Base-by-base conservation (phyloP, 2,329 filamentous ascomycete species). In the Beauveria rudraprayagi region DNA sequence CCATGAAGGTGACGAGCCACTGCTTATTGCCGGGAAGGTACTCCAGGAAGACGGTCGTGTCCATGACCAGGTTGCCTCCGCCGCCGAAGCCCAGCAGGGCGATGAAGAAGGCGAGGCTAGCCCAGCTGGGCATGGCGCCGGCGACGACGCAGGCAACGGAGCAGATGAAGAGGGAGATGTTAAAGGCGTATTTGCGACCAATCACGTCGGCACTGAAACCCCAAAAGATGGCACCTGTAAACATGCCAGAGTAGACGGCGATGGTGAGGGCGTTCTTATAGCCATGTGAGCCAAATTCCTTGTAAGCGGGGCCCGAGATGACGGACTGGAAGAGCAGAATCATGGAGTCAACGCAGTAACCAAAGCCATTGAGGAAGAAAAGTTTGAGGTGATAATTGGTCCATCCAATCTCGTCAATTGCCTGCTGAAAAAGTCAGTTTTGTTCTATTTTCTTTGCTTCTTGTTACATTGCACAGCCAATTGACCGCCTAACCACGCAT, bases 161-260 rank as follows among this genome's bases (percentile, higher is more conserved):
- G 67, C 82, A 86, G 61, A 89, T 76, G 66, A 89, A 79, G 11
- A 90, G 76, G 2, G 83, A 85, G 24, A 83, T 73, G 67, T 90
- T 90, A 75, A 90, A 91, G 5, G 87, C 87, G 65, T 83, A 83
- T 64, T 83, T 82, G 48, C 87, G 79, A 6, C 87, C 87, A 63
- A 90, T 85, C 40, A 90, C 79, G 67, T 90, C 87, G 24, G 85
- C 86, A 3, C 78, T 79, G 34, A 88, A 72, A 2, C 87, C 87
- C 86, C 87, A 90, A 72, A 89, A 89, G 28, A 89, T 69, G 17
- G 84, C 85, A 1, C 85, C 82, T 0, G 76, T 64, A 56, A 80
- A 75, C 75, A 80, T 80, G 17, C 81, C 81, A 9, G 80, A 77
- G 66, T 87, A 89, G 1, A 79, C 80, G 5, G 86, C 81, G 55